A percentile compares a stretch with the other conserved stretches of the same genome.
These are phyloP conservation scores for Fusarium sp. DNA, from an alignment of 2,329 filamentous ascomycete species.

Conservation along the genomic window DNA sequence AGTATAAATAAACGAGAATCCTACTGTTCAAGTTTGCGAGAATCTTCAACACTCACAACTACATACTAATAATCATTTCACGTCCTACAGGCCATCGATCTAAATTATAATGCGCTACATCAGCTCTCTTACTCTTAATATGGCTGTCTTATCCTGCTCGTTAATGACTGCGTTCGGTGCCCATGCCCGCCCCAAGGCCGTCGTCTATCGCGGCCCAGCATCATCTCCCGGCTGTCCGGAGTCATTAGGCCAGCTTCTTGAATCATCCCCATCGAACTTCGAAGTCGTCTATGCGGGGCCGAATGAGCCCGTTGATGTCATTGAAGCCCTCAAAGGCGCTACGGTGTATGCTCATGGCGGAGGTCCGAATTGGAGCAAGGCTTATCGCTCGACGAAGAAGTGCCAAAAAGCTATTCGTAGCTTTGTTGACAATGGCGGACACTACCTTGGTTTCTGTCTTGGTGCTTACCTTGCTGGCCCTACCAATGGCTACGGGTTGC, in stretches of 20 bases:
- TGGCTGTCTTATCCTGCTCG: background rate
- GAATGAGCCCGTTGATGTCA: background rate
- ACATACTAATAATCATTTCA: too few relatives aligned
- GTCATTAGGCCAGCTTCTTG: background rate
- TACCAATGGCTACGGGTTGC: background rate
- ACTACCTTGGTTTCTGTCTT: constrained; percentile 4
- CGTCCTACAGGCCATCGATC: background rate
- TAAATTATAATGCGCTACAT: background rate
- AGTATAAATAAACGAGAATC: constrained; percentile 1
- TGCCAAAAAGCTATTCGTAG: background rate
- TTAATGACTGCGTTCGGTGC: background rate
- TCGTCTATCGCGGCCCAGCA: constrained; percentile 17
- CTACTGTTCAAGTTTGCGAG: background rate
- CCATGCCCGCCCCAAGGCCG: constrained; percentile 7
- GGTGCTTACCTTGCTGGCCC: constrained; percentile 10
- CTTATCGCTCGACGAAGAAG: constrained; percentile 9
- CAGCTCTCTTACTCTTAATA: background rate
- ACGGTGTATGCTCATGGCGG: constrained; percentile 6
- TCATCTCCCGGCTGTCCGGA: constrained; percentile 13
- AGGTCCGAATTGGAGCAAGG: background rate
- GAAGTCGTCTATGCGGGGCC: constrained; percentile 10
- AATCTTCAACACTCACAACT: too few relatives aligned
- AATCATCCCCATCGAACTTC: constrained; percentile 3
- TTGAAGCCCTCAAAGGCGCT: constrained; percentile 5
- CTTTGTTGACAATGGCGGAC: background rate